Evolutionary conservation across 2,329 filamentous ascomycete genomes (phyloP), one percentile per base, ranked within the genome.

Genomic region (Neurospora sp.): DNA sequence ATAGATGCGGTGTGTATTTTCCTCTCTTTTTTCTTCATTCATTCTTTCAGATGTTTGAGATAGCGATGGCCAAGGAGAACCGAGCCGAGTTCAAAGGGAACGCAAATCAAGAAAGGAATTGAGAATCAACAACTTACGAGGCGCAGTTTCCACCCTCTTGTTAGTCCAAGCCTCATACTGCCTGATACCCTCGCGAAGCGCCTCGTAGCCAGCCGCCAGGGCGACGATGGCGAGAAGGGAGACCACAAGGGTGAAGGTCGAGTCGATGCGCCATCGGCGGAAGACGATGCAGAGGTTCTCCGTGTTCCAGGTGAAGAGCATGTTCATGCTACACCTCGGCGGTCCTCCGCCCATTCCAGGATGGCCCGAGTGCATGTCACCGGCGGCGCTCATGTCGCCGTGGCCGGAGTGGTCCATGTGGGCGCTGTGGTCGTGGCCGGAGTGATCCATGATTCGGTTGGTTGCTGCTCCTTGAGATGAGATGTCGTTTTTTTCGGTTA

Each of bases 261-360:
- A 89, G 72, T 86, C 89, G 80, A 99, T 83, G 82, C 92, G 94
- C 96, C 96, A 99, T 81, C 90, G 88, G 76, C 86, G 87, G 85
- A 98, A 99, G 80, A 99, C 88, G 81, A 99, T 96, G 86, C 96
- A 99, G 74, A 99, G 92, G 82, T 98, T 91, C 70, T 86, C 88
- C 2, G 94, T 95, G 80, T 93, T 89, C 95, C 95, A 99, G 72
- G 93, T 98, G 84, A 99, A 99, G 74, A 98, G 89, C 95, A 97
- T 98, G 81, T 94, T 97, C 93, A 97, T 97, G 81, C 85, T 94
- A 86, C 94, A 97, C 84, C 89, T 88, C 74, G 82, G 81, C 69
- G 83, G 83, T 84, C 88, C 88, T 69, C 83, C 41, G 8, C 41
- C 83, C 85, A 88, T 89, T 78, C 84, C 85, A 76, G 87, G 86